phyloP scores from a whole-genome alignment of 2,329 filamentous ascomycete genomes.

The Beauveria rudraprayagi region DNA sequence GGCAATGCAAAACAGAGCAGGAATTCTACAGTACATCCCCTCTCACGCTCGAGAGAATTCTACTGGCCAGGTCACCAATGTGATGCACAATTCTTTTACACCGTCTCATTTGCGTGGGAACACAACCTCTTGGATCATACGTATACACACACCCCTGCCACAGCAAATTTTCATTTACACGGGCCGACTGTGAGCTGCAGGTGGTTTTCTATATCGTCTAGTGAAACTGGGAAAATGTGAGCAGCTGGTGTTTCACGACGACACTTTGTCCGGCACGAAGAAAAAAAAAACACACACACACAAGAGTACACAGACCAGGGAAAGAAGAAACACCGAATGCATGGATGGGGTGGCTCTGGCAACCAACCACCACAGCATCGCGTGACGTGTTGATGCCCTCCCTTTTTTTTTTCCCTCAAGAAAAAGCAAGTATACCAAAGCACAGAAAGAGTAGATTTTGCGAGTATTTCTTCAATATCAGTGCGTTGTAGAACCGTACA shows the following conservation, averaged over 20 bases:
- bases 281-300: background rate
- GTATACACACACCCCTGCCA: background rate
- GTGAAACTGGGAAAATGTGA: background rate
- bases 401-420: too few species aligned
- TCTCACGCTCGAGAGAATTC: background rate
- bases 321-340: too few species aligned
- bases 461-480: too few species aligned
- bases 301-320: background rate
- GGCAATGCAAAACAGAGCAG: background rate
- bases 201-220: background rate
- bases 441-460: too few species aligned
- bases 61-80: background rate
- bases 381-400: too few species aligned
- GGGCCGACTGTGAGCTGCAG: constrained; percentile 5
- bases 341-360: too few species aligned
- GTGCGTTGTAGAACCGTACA: too few species aligned
- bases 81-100: background rate
- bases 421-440: too few species aligned
- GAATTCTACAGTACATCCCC: background rate
- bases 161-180: background rate
- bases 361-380: too few species aligned
- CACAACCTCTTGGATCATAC: background rate
- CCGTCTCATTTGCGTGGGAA: background rate
- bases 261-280: background rate
- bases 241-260: background rate